Evolutionary conservation across 441 rosid species (phyloP), one percentile per base, ranked within the genome.

Genomic region (Brassica hybrid): DNA sequence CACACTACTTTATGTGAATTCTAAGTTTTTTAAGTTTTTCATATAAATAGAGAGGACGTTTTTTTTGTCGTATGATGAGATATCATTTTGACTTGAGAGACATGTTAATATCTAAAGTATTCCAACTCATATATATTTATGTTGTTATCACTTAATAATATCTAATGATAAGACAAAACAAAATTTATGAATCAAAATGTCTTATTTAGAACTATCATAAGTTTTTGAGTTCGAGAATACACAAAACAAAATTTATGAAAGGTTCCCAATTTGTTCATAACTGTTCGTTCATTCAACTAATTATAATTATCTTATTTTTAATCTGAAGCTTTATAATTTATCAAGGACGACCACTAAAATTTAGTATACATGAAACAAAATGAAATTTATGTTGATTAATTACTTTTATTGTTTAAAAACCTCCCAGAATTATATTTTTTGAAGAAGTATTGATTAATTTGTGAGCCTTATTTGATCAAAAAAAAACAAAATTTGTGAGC

Each of bases 251-350:
- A 6, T 50, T 14, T 52, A 52, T 14, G 57, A 52, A 52, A 52
- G 10, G 19, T 52, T 52, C 57, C 17, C 18, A 52, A 52, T 0
- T 52, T 52, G 9, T 52, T 14, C 7, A 14, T 52, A 52, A 14
- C 57, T n/a, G 6, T 50, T n/a, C n/a, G n/a, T n/a, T n/a, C n/a
- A 50, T 50, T 50, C 57, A 50, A 50, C 57, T 50, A 50, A 50
- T 50, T 50, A 14, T 50, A 50, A n/a, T 50, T n/a, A n/a, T 14
- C 18, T 50, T 14, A 48, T 48, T 30, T 32, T 30, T 1, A 36
- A 64, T 34, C 16, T n/a, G 30, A 56, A 54, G 41, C 18, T n/a
- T n/a, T 48, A 7, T 21, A 12, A 19, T 63, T 54, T n/a, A 32
- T 3, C 14, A 30, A 64, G n/a, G n/a, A n/a, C 14, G 17, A 34